phyloP scores from a whole-genome alignment of 352 stramenopile species.

The Aphanomyces astaci region DNA sequence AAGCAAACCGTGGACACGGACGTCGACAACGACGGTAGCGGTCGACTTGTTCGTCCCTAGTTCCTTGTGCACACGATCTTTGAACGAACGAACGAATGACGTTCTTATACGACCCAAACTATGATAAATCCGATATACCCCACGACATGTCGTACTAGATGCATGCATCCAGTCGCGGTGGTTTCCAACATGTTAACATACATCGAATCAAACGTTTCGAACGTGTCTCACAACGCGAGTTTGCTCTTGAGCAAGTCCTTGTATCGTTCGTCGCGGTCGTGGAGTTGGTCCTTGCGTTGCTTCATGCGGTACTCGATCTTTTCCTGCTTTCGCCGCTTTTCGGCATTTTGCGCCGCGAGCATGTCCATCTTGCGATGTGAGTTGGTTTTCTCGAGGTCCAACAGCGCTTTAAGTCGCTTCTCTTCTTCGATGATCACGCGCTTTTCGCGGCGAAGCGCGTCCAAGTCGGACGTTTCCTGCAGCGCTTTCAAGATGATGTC shows the following conservation, averaged over 20 bases:
- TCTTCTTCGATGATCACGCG: constrained; percentile 92
- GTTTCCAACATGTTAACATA: too few species aligned
- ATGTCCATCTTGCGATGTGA: constrained; percentile 88
- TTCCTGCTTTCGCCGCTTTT: constrained; percentile 84
- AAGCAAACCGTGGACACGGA: constrained; percentile 41
- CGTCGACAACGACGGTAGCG: background rate
- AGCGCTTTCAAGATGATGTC: constrained; percentile 90
- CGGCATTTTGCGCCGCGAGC: constrained; percentile 81
- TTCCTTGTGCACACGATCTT: background rate
- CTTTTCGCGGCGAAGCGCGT: constrained; percentile 89
- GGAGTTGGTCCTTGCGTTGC: constrained; percentile 55
- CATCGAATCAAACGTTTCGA: background rate
- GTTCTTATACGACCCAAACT: background rate
- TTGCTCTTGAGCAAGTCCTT: constrained; percentile 75
- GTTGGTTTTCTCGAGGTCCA: constrained; percentile 92
- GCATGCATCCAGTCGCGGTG: too few species aligned
- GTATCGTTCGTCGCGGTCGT: constrained; percentile 56
- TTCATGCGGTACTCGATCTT: constrained; percentile 78
- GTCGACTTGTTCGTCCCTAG: background rate
- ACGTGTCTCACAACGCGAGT: constrained; percentile 40
- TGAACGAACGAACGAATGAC: background rate
- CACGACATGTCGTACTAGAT: constrained; percentile 19
- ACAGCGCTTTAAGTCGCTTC: constrained; percentile 85
- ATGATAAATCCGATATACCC: background rate
- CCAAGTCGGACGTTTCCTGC: constrained; percentile 84